Percentiles rank a stretch among this genome's conserved stretches.
Evolutionary conservation across 352 stramenopile species (phyloP).

Genomic region (Aphanomyces stellatus): DNA sequence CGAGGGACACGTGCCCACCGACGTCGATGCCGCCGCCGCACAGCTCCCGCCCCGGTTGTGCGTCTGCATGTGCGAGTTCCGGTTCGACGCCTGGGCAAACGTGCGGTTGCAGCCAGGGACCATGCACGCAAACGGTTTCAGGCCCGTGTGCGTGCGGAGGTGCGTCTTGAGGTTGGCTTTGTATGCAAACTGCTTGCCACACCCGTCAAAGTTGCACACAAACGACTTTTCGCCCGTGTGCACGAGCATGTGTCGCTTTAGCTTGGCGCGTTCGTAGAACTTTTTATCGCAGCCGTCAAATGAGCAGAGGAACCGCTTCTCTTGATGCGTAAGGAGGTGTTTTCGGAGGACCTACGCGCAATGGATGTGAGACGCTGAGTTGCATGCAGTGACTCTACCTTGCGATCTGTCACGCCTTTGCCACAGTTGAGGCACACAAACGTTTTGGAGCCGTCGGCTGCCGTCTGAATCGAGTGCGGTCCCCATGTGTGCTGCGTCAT

Average conservation of each 20-base stretch:
- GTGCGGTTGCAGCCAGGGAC: constrained; percentile 55
- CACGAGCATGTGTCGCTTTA: constrained; percentile 63
- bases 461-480: constrained; percentile 7
- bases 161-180: constrained; percentile 46
- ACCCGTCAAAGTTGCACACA: constrained; percentile 67
- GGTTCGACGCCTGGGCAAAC: constrained; percentile 15
- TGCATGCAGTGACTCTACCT: no score
- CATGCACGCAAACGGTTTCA: constrained; percentile 82
- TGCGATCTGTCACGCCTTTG: constrained; percentile 15
- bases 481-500: constrained; percentile 20
- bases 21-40: no score
- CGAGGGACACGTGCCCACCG: background rate
- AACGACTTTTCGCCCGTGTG: constrained; percentile 86
- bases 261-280: constrained; percentile 21
- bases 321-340: constrained; percentile 20
- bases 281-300: constrained; percentile 22
- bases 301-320: constrained; percentile 19
- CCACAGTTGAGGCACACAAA: constrained; percentile 16
- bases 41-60: no score
- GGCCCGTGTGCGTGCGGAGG: constrained; percentile 39
- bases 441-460: background rate
- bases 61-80: constrained; percentile 18
- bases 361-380: background rate
- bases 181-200: constrained; percentile 83
- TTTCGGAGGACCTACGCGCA: constrained; percentile 17